phyloP scores from a whole-genome alignment of 2,329 filamentous ascomycete genomes.

The Pyrenochaeta sp. region DNA sequence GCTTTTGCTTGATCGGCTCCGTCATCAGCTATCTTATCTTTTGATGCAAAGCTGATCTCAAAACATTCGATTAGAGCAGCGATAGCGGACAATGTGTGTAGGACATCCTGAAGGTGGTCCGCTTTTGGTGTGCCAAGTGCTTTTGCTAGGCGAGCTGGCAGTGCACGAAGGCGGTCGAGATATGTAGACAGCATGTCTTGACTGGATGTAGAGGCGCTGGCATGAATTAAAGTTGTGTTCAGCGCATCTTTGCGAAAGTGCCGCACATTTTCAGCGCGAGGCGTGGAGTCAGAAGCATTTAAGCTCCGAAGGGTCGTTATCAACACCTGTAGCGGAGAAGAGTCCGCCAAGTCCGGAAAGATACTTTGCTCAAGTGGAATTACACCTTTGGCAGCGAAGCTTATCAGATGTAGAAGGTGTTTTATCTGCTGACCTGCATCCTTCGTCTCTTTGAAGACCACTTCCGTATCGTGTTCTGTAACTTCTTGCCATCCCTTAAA shows the following conservation, averaged over 20 bases:
- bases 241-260: background rate
- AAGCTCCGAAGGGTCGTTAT: background rate
- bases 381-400: background rate
- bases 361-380: background rate
- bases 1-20: background rate
- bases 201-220: background rate
- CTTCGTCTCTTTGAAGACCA: background rate
- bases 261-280: background rate
- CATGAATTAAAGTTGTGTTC: too few species aligned
- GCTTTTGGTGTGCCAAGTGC: constrained; percentile 19
- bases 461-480: background rate
- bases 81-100: constrained; percentile 31
- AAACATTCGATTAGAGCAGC: constrained; percentile 27
- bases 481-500: background rate
- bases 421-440: background rate
- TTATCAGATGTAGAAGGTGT: background rate
- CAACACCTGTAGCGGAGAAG: background rate
- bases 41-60: constrained; percentile 20
- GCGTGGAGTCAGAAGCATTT: background rate
- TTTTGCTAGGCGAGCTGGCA: constrained; percentile 27
- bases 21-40: constrained; percentile 1
- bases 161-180: constrained; percentile 17
- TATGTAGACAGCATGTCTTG: background rate
- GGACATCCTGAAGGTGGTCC: constrained; percentile 21
- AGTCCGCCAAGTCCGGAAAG: background rate